Evolutionary conservation across 129 eudicot genomes (phyloP), one percentile per base, ranked within the genome.

Genomic region (Lactuca saligna): DNA sequence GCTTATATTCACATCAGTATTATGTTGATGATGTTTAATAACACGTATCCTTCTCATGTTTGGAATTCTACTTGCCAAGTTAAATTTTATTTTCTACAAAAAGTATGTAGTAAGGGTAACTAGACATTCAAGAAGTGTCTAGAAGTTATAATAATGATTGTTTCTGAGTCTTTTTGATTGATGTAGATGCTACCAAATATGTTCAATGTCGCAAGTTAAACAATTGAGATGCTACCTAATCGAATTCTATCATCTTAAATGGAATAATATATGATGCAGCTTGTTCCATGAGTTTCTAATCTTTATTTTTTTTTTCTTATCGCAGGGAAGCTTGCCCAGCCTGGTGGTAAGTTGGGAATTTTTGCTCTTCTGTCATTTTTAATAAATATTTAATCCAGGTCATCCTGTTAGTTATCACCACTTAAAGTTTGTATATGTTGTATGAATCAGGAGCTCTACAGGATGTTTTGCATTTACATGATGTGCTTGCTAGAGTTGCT

Each of bases 401-500:
- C 69, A 54, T 44, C 33, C 10, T 75, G 29, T 25, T 25, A 65
- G 80, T 54, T 33, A n/a, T 44, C 51, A 17, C 39, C 34, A 53
- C 53, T 69, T 55, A 71, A 33, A 34, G 29, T 70, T 37, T 51
- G 34, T 54, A 41, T 51, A 67, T 63, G 51, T 76, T 73, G 34
- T 66, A n/a, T 84, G 79, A 61, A 83, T 49, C 84, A 93, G 98
- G 96, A 61, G 95, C 95, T 74, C 80, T 93, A 66, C 96, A 86
- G 73, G 98, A 92, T 78, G 86, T 92, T 78, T 83, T 92, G 48
- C 96, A 92, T 78, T 76, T 92, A 80, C 95, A 92, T 77, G 98
- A 93, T 68, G 98, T 93, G 77, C 91, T 93, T 75, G 98, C 98
- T 66, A 84, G 98, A 83, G 98, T 93, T 84, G 92, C 98, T 64